Base-by-base conservation (phyloP, 2,329 filamentous ascomycete genomes). In the Colletotrichum tanaceti region DNA sequence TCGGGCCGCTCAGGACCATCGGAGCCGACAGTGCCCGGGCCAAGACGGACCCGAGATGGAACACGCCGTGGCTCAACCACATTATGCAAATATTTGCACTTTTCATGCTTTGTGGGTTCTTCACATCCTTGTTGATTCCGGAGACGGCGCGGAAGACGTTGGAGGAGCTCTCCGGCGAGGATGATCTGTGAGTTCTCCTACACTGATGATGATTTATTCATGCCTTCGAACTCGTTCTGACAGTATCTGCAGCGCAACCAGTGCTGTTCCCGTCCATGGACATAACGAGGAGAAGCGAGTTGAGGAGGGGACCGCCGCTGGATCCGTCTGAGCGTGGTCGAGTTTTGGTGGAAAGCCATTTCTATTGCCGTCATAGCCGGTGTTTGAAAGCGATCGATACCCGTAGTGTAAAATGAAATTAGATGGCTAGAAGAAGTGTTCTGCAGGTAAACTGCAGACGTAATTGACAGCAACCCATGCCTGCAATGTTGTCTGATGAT, bases 161-260 rank as follows among this genome's bases (percentile, higher is more conserved):
- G 5, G 84, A 86, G 72, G 82, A 85, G 62, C 77, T 86, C 3
- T 84, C 83, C 18, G 84, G 84, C 70, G 84, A 71, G 39, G 69
- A 70, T n/a, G 69, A 71, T 28, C 22, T 70, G 69, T 71, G 24
- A 62, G 69, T 70, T 22, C 50, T 24, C 22, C 16, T 16, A 9
- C 13, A 7, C 18, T 22, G 11, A 13, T 20, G 3, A 13, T 39
- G 28, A 32, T 32, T 38, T 32, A 32, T 9, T 9, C 28, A 35
- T 35, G 11, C 5, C 11, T 24, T 24, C 0, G 10, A 28, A 38
- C 22, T 10, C 38, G 20, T 54, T 10, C 65, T 65, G 46, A 65
- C 39, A 46, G 7, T 41, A 13, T 2, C 20, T 20, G 7, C 24
- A 70, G 67, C 1, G 64, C 67, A 14, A 62, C 61, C 46, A 71